Base-by-base conservation (phyloP, 1,139 yeast species). In the Wickerhamiella infanticola region DNA sequence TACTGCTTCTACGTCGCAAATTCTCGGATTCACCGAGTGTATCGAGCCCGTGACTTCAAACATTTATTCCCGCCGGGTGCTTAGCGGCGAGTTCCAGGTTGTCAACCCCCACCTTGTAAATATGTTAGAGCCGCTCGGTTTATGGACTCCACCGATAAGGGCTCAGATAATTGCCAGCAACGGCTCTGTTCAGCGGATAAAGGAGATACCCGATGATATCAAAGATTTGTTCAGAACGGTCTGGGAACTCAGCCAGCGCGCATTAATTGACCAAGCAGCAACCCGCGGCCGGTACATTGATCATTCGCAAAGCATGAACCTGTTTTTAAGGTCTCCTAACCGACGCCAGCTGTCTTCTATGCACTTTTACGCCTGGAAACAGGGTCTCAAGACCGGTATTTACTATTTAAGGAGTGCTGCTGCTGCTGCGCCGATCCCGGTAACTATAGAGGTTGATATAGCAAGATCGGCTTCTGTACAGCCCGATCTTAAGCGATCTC, bases 301-400 rank as follows among this genome's bases (percentile, higher is more conserved):
- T 63, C 95, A 85, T 62, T 82, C 90, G 47, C 95, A 85, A 63
- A 79, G 88, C 45, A 67, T 84, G 74, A 85, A 84, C 62, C 74
- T 84, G 50, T 79, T 79, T 64, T 66, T 84, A 63, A 73, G 71
- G 55, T 73, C 75, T 48, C 90, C 93, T 40, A 79, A 94, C 0
- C 73, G 78, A 73, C 82, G 85, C 45, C 83, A 83, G 59, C 68
- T 84, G 53, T 83, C 94, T 5, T 73, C 84, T 53, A 83, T 84
- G 84, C 95, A 84, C 61, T 84, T 84, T 64, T 81, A 83, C 61
- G 93, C 93, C 26, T 85, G 95, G 95, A 75, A 75, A 62, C 78
- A 75, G 64, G 95, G 95, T 26, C 71, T 85, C 58, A 85, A 85
- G 67, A 85, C 95, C 1, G 95, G 95, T 47, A 82, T 84, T 86